These are phyloP conservation scores for Cyclotella cryptica DNA, from an alignment of 108 stramenopile species.

Conservation along the genomic window DNA sequence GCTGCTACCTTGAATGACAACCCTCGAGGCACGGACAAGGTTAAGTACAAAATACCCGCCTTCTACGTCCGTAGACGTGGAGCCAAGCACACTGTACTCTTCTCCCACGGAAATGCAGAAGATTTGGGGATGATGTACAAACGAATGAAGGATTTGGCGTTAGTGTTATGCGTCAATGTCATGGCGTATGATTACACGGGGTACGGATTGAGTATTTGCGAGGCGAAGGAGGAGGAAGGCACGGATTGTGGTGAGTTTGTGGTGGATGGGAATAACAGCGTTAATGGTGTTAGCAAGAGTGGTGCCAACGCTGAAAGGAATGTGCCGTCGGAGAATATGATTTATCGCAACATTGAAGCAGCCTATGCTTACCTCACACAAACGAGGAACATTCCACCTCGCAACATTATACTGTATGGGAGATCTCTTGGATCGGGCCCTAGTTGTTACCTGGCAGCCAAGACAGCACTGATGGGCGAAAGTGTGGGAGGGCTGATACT, in stretches of 20 bases:
- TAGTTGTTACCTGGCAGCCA: conserved; percentile 74
- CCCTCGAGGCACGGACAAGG: neutral
- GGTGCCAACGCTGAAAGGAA: conserved; percentile 5
- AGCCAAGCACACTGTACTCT: conserved; percentile 65
- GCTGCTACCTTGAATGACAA: neutral
- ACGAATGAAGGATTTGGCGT: conserved; percentile 58
- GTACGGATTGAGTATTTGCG: conserved; percentile 58
- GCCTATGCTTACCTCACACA: conserved; percentile 44
- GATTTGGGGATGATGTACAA: conserved; percentile 70
- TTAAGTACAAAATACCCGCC: conserved; percentile 51
- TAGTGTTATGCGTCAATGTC: conserved; percentile 68
- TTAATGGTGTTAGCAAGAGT: neutral
- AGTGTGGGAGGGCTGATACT: conserved; percentile 73
- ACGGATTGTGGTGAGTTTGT: conserved; percentile 3
- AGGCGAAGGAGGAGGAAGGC: neutral
- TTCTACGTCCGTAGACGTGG: conserved; percentile 53
- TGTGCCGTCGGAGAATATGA: conserved; percentile 51
- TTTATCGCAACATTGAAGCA: conserved; percentile 60
- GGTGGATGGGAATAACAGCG: neutral
- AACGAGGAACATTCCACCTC: conserved; percentile 39
- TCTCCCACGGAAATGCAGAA: conserved; percentile 82
- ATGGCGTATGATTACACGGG: conserved; percentile 88
- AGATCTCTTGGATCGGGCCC: conserved; percentile 74
- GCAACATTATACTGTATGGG: conserved; percentile 61
- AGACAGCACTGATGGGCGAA: conserved; percentile 54